Base-by-base conservation (phyloP, 2,329 filamentous ascomycete species). In the Verticillium nubilum region DNA sequence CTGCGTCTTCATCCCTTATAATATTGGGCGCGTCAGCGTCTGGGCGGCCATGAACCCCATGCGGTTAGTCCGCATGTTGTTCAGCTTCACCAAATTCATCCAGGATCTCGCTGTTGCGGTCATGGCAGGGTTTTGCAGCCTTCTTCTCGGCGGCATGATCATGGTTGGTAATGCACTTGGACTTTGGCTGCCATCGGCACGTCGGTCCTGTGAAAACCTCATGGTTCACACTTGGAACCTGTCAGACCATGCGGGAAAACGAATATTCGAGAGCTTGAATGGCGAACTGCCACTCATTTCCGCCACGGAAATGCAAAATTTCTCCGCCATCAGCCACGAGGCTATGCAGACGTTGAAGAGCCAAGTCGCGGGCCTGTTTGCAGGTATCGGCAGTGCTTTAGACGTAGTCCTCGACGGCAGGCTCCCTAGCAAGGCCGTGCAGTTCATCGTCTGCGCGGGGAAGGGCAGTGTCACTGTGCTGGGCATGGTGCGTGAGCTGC, bases 1-100 rank as follows among this genome's bases (percentile, higher is more conserved):
- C 60, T 94, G 92, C 57, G 86, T 98, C 52, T 97, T 95, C 77
- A 76, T 97, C 57, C 95, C 95, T 0, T 99, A 98, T 74, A 89
- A 97, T 59, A 87, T 92, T 69, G 95, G 95, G 15, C 93, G 96
- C 64, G 79, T 96, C 27, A 86, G 91, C 4, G 80, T 98, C 52
- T 87, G 94, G 70, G 79, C 93, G 56, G 72, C 94, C 26, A 91
- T 90, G 13, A 92, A 92, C 65, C 94, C 94, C 2, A 77, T 91
- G 70, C 83, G 92, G 15, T 86, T 94, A 4, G 77, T 96, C 25
- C 86, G 86, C 54, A 80, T 92, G 47, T 70, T 92, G 10, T 90
- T 93, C 52, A 84, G 86, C 58, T 72, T 87, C 47, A 89, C 90
- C n/a, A 92, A 92, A 67, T 80, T 96, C 52, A 73, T 92, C 29